Percentiles rank a stretch among this genome's conserved stretches.
Conservation (phyloP, 768 basidiomycete species). For the Boletus pseudopeckii region DNA sequence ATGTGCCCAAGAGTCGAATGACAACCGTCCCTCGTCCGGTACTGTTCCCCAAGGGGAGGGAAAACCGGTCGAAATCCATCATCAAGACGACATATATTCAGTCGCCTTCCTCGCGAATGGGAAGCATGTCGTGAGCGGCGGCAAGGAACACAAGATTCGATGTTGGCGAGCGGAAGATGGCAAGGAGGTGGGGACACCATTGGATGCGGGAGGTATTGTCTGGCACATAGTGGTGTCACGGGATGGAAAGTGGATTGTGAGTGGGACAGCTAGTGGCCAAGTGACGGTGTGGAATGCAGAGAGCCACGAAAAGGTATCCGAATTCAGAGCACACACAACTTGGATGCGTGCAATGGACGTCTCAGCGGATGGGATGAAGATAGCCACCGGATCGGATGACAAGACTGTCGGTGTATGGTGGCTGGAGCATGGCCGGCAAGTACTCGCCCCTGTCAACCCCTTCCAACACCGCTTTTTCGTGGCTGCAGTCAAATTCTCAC, state of each 20-base stretch:
- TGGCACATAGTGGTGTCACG: neutral
- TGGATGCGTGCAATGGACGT: too few species aligned
- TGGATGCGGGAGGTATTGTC: neutral
- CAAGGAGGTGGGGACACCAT: neutral
- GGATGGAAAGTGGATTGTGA: neutral
- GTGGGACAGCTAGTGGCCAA: neutral
- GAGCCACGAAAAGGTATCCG: neutral
- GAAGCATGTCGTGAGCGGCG: neutral
- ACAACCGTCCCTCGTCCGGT: too few species aligned
- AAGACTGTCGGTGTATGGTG: too few species aligned
- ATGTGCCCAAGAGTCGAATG: neutral
- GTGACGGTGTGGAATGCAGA: conserved; percentile 2
- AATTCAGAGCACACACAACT: neutral
- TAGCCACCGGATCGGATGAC: too few species aligned
- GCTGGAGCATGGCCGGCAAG: neutral
- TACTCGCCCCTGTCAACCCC: too few species aligned
- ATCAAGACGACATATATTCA: neutral
- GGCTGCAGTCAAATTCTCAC: conserved; percentile 11
- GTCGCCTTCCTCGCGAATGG: neutral
- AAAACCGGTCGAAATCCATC: neutral
- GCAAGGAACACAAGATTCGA: neutral
- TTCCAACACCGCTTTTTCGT: neutral
- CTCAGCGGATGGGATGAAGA: too few species aligned
- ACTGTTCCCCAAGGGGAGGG: too few species aligned
- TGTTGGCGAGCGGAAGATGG: neutral